These are phyloP conservation scores for Neonothopanus nambi DNA, from an alignment of 1,284 basidiomycete species.

Conservation along the genomic window DNA sequence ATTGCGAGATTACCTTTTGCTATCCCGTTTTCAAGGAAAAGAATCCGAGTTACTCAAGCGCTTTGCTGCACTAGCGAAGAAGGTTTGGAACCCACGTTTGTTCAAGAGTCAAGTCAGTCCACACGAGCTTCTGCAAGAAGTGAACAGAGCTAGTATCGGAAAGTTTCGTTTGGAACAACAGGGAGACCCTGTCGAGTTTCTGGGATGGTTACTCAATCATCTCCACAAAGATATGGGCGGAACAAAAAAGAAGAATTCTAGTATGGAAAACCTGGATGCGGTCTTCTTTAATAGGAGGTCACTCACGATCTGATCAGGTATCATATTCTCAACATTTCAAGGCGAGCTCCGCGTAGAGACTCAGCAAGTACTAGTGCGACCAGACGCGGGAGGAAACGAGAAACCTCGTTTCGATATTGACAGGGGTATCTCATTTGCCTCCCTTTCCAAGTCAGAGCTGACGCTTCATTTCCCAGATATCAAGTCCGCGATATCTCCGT, in stretches of 20 bases:
- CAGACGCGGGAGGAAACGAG: constrained; percentile 67
- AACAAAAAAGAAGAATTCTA: constrained; percentile 82
- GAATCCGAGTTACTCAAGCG: constrained; percentile 87
- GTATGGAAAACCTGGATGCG: constrained; percentile 46
- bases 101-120: constrained; percentile 99
- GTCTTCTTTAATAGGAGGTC: constrained; percentile 17
- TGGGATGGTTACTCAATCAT: constrained; percentile 94
- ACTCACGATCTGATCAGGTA: constrained; percentile 48
- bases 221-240: constrained; percentile 93
- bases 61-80: constrained; percentile 84
- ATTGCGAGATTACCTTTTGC: constrained; percentile 84
- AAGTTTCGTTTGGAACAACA: constrained; percentile 92
- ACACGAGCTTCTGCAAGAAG: constrained; percentile 98
- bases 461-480: constrained; percentile 58
- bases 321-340: constrained; percentile 93
- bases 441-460: constrained; percentile 14
- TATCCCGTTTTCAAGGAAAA: constrained; percentile 71
- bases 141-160: constrained; percentile 82
- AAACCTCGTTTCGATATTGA: constrained; percentile 91
- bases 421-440: constrained; percentile 58
- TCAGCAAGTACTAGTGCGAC: constrained; percentile 88
- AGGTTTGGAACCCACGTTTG: constrained; percentile 92
- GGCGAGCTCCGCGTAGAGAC: constrained; percentile 92
- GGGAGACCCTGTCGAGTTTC: constrained; percentile 95
- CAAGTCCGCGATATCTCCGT: constrained; percentile 85